Percentiles rank a stretch among this genome's conserved stretches.
These are phyloP conservation scores for Starmerella sirachaensis DNA, from an alignment of 805 yeast genomes.

Conservation along the genomic window DNA sequence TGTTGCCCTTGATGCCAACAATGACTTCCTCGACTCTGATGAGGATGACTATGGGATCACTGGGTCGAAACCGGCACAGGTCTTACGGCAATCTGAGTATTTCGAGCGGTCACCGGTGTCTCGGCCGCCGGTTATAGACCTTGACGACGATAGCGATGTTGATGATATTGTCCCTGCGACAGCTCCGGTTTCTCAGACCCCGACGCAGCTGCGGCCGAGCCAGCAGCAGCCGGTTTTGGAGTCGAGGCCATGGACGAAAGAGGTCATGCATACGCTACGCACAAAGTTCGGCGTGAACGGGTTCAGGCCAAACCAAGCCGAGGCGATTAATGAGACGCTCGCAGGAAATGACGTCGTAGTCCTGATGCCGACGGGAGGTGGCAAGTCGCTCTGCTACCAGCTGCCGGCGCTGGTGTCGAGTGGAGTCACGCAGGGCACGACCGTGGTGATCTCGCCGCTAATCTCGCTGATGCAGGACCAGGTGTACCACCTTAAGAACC, in stretches of 20 bases:
- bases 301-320: constrained; percentile 75
- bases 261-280: constrained; percentile 46
- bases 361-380: constrained; percentile 98
- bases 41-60: no score
- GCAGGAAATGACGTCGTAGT: constrained; percentile 83
- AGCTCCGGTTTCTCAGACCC: no score
- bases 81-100: no score
- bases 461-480: constrained; percentile 97
- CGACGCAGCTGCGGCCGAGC: not conserved
- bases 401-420: constrained; percentile 74
- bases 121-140: not conserved
- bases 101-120: no score
- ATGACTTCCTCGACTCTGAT: no score
- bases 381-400: constrained; percentile 91
- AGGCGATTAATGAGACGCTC: constrained; percentile 67
- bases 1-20: no score
- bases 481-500: constrained; percentile 61
- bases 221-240: not conserved
- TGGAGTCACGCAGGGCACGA: constrained; percentile 70
- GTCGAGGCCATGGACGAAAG: constrained; percentile 49
- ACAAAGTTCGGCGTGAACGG: constrained; percentile 48
- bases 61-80: not conserved
- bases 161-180: not conserved
- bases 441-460: constrained; percentile 86
- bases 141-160: not conserved